A percentile compares a stretch with the other conserved stretches of the same genome.
Evolutionary conservation across 306 rosid species (phyloP).

Genomic region (Prunus campanulata): DNA sequence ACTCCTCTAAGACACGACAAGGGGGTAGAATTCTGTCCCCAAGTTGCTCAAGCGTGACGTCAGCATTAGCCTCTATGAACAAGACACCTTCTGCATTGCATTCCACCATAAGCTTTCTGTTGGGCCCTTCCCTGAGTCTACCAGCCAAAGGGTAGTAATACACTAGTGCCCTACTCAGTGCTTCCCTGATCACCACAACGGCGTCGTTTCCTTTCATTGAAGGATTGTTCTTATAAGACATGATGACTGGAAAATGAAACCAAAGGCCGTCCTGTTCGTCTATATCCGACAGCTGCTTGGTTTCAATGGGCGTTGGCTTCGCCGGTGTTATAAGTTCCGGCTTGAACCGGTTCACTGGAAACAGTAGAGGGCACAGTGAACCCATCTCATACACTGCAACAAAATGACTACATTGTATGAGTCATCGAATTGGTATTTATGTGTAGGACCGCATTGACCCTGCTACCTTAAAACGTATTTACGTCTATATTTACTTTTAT

Average conservation of each 20-base stretch:
- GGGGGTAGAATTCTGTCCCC: slow-evolving; percentile 22
- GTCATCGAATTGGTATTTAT: too few relatives aligned
- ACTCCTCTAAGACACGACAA: slow-evolving; percentile 21
- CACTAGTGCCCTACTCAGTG: slow-evolving; percentile 7
- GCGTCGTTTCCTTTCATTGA: not conserved
- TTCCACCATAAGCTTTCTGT: slow-evolving; percentile 18
- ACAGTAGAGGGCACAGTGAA: not conserved
- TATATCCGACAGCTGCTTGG: slow-evolving; percentile 4
- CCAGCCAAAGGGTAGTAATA: slow-evolving; percentile 36
- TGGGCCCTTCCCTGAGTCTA: slow-evolving; percentile 15
- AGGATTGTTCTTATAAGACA: not conserved
- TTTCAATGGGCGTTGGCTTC: not conserved
- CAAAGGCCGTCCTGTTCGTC: not conserved
- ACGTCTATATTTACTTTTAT: too few relatives aligned
- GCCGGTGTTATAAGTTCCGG: not conserved
- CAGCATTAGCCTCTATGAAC: slow-evolving; percentile 27
- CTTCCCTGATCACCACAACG: slow-evolving; percentile 1
- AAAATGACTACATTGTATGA: too few relatives aligned
- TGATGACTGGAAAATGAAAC: not conserved
- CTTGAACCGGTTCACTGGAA: not conserved
- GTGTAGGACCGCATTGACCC: too few relatives aligned
- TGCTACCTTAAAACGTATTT: too few relatives aligned
- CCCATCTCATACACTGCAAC: too few relatives aligned
- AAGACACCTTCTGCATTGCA: slow-evolving; percentile 27
- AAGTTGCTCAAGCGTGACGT: slow-evolving; percentile 1